A percentile compares a stretch with the other conserved stretches of the same genome.
These are phyloP conservation scores for Epichloe hybrida DNA, from an alignment of 2,329 filamentous ascomycete genomes.

Conservation along the genomic window DNA sequence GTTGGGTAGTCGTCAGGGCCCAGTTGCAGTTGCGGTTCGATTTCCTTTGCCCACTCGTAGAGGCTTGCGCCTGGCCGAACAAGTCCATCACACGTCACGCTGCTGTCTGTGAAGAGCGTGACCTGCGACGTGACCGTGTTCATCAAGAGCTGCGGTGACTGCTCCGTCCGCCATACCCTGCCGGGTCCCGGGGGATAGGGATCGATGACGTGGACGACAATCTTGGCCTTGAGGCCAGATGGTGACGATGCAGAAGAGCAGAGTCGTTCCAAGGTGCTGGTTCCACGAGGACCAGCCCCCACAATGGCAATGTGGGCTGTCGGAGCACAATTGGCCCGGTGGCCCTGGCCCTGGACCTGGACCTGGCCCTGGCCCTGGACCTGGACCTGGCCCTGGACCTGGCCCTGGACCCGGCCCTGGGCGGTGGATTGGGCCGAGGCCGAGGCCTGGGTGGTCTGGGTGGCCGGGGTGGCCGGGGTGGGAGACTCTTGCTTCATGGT, in stretches of 20 bases:
- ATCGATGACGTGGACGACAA: constrained; percentile 3
- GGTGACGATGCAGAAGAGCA: constrained; percentile 1
- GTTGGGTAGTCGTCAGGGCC: constrained; percentile 4
- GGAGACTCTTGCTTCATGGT: not conserved
- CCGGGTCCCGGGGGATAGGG: constrained; percentile 2
- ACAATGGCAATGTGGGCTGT: constrained; percentile 4
- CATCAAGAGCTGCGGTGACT: constrained; percentile 5
- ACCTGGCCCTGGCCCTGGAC: too few species aligned
- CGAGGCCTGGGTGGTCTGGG: not conserved
- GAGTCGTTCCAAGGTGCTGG: constrained; percentile 3
- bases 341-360: too few species aligned
- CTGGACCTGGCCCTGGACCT: too few species aligned
- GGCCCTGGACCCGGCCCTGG: too few species aligned
- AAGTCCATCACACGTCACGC: constrained; percentile 3
- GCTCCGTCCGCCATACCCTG: constrained; percentile 4
- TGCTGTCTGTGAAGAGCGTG: constrained; percentile 4
- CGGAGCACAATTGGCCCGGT: not conserved
- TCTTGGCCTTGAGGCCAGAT: not conserved
- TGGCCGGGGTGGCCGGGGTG: not conserved
- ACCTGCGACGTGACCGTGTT: constrained; percentile 5
- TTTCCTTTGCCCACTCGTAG: constrained; percentile 3
- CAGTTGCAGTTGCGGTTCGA: not conserved
- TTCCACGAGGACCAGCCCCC: constrained; percentile 4
- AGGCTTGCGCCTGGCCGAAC: constrained; percentile 4
- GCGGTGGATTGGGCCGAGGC: too few species aligned